Conservation (phyloP, 2,329 filamentous ascomycete genomes). For the Apiospora pterosperma region DNA sequence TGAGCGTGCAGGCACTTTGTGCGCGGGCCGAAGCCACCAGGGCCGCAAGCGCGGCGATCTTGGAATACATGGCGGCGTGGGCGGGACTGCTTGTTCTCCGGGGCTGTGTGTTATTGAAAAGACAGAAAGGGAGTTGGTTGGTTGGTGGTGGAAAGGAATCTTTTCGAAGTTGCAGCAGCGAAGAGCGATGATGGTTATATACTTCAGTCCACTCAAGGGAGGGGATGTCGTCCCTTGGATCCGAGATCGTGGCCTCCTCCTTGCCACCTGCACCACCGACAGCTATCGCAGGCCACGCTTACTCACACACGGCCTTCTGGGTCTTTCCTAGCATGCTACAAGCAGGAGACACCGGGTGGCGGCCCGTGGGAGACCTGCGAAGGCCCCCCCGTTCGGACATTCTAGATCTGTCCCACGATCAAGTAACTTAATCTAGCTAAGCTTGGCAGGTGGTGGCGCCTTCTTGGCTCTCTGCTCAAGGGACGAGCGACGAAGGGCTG, state of each 20-base stretch:
- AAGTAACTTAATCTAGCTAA: not conserved
- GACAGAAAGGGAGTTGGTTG: not conserved
- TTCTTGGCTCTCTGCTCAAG: not conserved
- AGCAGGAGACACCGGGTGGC: not conserved
- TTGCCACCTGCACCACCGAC: not conserved
- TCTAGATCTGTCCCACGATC: not conserved
- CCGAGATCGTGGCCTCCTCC: constrained; percentile 12
- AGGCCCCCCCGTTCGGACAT: not conserved
- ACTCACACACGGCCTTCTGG: not conserved
- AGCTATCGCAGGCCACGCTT: not conserved
- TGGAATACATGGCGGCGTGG: constrained; percentile 18
- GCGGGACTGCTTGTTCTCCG: not conserved
- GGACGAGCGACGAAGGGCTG: not conserved
- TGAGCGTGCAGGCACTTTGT: constrained; percentile 39
- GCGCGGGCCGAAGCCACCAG: constrained; percentile 35
- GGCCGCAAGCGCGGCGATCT: constrained; percentile 27
- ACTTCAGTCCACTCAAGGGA: not conserved
- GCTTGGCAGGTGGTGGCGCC: not conserved
- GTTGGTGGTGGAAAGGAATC: not conserved
- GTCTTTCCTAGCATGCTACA: not conserved
- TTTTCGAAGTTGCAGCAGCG: not conserved
- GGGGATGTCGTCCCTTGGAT: not conserved
- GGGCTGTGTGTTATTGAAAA: not conserved
- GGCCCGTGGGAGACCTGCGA: not conserved
- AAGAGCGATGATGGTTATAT: not conserved